phyloP scores from a whole-genome alignment of 1,284 basidiomycete species.

The Fomitopsis pinicola region DNA sequence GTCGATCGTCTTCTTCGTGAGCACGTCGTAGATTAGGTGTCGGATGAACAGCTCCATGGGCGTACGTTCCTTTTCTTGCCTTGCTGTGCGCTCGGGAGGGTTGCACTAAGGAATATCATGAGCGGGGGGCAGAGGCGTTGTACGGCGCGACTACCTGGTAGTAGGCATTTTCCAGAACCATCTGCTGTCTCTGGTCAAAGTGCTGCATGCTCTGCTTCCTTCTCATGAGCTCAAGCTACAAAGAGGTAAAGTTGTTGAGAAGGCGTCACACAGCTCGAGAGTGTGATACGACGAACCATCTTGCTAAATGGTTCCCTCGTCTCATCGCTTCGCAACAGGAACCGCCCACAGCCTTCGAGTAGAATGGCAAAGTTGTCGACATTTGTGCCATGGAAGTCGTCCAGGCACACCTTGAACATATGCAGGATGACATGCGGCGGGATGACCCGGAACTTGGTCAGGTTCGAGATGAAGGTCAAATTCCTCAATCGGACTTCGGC shows the following conservation, averaged over 20 bases:
- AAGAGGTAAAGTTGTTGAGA: conserved; percentile 8
- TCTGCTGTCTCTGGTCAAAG: conserved; percentile 84
- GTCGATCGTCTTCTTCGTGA: conserved; percentile 88
- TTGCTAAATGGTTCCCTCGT: conserved; percentile 82
- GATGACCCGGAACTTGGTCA: conserved; percentile 96
- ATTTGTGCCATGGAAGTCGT: conserved; percentile 91
- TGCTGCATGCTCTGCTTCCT: conserved; percentile 92
- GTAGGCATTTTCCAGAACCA: conserved; percentile 96
- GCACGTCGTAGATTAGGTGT: conserved; percentile 88
- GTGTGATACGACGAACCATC: conserved; percentile 48
- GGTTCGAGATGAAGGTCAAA: conserved; percentile 81
- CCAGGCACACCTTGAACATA: conserved; percentile 94
- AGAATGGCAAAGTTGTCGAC: conserved; percentile 92
- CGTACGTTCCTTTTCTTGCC: conserved; percentile 81
- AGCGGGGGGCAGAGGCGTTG: conserved; percentile 6
- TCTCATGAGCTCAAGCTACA: conserved; percentile 87
- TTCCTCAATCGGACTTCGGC: conserved; percentile 89
- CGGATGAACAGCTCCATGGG: conserved; percentile 92
- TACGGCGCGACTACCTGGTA: conserved; percentile 66
- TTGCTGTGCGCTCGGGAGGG: conserved; percentile 88
- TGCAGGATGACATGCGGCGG: conserved; percentile 92
- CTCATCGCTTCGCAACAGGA: conserved; percentile 83
- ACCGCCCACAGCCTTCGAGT: conserved; percentile 93
- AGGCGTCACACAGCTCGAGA: not conserved
- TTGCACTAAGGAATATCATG: conserved; percentile 70